Conservation (phyloP, 192 early-diverging fungal species). For the Dimargaris cristalligena region DNA sequence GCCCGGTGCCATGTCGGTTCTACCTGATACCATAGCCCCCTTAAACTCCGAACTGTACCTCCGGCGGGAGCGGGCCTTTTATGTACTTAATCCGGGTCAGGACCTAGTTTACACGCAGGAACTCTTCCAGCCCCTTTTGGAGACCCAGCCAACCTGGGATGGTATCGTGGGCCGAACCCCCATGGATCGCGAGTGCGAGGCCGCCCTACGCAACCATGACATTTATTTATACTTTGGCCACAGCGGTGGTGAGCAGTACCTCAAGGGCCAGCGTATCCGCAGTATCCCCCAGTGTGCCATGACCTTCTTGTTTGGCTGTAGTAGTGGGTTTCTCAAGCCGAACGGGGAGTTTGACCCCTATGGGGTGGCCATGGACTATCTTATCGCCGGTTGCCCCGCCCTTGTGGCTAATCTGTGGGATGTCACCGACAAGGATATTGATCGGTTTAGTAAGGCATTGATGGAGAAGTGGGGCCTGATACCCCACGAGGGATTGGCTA, state of each 20-base stretch:
- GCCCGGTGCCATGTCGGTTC: too few species aligned
- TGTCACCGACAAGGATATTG: conserved; percentile 92
- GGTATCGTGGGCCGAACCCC: conserved; percentile 56
- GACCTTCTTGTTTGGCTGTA: conserved; percentile 82
- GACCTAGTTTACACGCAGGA: conserved; percentile 72
- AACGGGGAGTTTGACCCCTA: conserved; percentile 79
- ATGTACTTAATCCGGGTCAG: conserved; percentile 80
- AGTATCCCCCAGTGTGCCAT: conserved; percentile 52
- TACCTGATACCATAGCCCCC: too few species aligned
- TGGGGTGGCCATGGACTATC: conserved; percentile 68
- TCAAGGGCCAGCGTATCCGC: conserved; percentile 46
- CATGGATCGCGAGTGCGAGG: conserved; percentile 38
- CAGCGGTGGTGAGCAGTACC: conserved; percentile 74
- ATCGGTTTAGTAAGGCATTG: conserved; percentile 60
- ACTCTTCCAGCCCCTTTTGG: conserved; percentile 35
- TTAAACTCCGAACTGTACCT: conserved; percentile 22
- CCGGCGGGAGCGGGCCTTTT: conserved; percentile 38
- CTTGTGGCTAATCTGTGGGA: conserved; percentile 96
- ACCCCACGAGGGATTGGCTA: conserved; percentile 7
- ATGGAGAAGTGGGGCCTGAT: conserved; percentile 57
- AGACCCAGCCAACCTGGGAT: conserved; percentile 34
- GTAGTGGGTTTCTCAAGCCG: conserved; percentile 59
- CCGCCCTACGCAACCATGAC: conserved; percentile 35
- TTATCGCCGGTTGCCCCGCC: conserved; percentile 68
- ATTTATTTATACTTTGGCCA: conserved; percentile 88